A percentile compares a stretch with the other conserved stretches of the same genome.
Evolutionary conservation across 495 filamentous ascomycete genomes (phyloP).

Genomic region (Hyaloscypha finlandica): DNA sequence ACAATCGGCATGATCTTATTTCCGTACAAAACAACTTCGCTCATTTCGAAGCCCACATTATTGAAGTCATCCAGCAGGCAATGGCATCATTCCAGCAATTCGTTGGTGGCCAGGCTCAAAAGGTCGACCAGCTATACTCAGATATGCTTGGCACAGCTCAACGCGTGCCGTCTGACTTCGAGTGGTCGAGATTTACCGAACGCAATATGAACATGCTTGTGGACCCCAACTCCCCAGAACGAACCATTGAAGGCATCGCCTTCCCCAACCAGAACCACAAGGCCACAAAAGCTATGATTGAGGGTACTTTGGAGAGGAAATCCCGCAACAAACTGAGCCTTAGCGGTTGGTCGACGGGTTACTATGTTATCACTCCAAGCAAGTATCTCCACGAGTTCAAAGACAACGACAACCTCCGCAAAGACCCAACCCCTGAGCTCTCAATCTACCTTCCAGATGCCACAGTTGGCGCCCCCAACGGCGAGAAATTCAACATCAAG

Average conservation of each 20-base stretch:
- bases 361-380: slow-evolving; percentile 86
- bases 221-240: slow-evolving; percentile 71
- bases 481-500: slow-evolving; percentile 88
- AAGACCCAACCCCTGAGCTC: slow-evolving; percentile 81
- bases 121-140: slow-evolving; percentile 72
- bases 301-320: slow-evolving; percentile 86
- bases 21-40: slow-evolving; percentile 86
- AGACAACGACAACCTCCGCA: slow-evolving; percentile 79
- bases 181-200: slow-evolving; percentile 81
- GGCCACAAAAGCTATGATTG: slow-evolving; percentile 78
- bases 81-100: slow-evolving; percentile 78
- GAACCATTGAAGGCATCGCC: slow-evolving; percentile 66
- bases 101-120: slow-evolving; percentile 77
- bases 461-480: slow-evolving; percentile 69
- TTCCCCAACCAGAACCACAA: slow-evolving; percentile 89
- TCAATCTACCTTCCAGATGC: slow-evolving; percentile 94
- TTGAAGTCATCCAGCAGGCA: slow-evolving; percentile 78
- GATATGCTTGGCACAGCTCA: slow-evolving; percentile 81
- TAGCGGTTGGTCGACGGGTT: slow-evolving; percentile 73
- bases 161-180: slow-evolving; percentile 83
- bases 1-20: slow-evolving; percentile 85
- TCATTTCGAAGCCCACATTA: slow-evolving; percentile 82
- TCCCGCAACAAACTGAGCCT: slow-evolving; percentile 71
- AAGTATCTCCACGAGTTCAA: slow-evolving; percentile 96
- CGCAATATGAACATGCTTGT: slow-evolving; percentile 73